Evolutionary conservation across 2,329 filamentous ascomycete species (phyloP).

Genomic region (Thelonectria rubi): DNA sequence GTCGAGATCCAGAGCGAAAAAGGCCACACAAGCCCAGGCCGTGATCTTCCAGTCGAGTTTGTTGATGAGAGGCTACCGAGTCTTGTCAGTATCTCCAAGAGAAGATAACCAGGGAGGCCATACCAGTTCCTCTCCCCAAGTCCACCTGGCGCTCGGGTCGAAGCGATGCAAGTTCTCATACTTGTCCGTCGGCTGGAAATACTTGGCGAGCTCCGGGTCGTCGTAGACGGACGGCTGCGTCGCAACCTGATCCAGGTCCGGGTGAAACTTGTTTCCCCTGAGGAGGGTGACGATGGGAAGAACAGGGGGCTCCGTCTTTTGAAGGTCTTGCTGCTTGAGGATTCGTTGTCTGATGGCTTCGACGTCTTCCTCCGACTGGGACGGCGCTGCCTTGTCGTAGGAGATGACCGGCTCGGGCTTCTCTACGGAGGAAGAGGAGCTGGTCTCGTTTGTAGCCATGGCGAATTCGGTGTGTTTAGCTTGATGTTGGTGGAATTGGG

Average conservation of each 20-base stretch:
- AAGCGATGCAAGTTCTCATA: slow-evolving; percentile 58
- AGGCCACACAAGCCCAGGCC: slow-evolving; percentile 55
- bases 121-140: slow-evolving; percentile 49
- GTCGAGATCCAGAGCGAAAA: slow-evolving; percentile 56
- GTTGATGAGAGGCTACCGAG: slow-evolving; percentile 43
- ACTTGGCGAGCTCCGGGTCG: slow-evolving; percentile 51
- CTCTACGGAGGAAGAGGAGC: slow-evolving; percentile 8
- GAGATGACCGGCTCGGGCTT: not conserved
- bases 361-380: slow-evolving; percentile 14
- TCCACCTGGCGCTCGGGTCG: slow-evolving; percentile 55
- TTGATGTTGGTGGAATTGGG: no score
- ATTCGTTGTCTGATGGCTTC: slow-evolving; percentile 16
- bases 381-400: slow-evolving; percentile 5
- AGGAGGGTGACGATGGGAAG: slow-evolving; percentile 25
- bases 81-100: not conserved
- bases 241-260: slow-evolving; percentile 39
- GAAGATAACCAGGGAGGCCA: slow-evolving; percentile 4
- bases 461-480: not conserved
- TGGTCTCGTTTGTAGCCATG: slow-evolving; percentile 2
- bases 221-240: slow-evolving; percentile 57
- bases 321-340: slow-evolving; percentile 26
- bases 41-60: slow-evolving; percentile 55
- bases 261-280: slow-evolving; percentile 18
- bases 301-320: slow-evolving; percentile 27
- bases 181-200: slow-evolving; percentile 44